A percentile compares a stretch with the other conserved stretches of the same genome.
These are phyloP conservation scores for Dujonia santamariae DNA, from an alignment of 1,139 yeast species.

Conservation along the genomic window DNA sequence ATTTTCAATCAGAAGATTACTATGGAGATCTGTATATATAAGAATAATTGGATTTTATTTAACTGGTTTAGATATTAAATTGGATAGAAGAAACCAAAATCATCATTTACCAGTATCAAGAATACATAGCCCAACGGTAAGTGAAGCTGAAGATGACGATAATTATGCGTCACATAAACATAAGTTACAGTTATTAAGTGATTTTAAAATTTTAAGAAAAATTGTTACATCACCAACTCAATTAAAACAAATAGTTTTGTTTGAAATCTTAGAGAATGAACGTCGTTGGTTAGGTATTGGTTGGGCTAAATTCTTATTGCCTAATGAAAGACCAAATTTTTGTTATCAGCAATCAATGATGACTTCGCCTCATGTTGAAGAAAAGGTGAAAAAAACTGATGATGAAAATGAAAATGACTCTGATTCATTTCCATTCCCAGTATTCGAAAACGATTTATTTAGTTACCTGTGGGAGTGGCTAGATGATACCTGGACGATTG, in stretches of 20 bases:
- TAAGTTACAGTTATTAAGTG: conserved; percentile 24
- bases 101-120: conserved; percentile 18
- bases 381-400: conserved; percentile 3
- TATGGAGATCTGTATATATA: conserved; percentile 54
- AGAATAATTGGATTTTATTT: conserved; percentile 41
- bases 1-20: conserved; percentile 43
- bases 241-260: conserved; percentile 44
- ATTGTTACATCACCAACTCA: conserved; percentile 39
- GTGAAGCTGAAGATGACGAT: conserved; percentile 23
- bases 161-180: conserved; percentile 7
- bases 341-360: conserved; percentile 43
- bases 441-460: conserved; percentile 39
- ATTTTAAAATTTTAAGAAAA: conserved; percentile 41
- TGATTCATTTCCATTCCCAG: conserved; percentile 45
- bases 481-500: conserved; percentile 46
- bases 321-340: conserved; percentile 49
- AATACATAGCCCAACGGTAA: conserved; percentile 22
- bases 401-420: background rate
- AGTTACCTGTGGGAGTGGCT: conserved; percentile 55
- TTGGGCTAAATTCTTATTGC: conserved; percentile 51
- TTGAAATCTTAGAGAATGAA: conserved; percentile 55
- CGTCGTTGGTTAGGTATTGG: conserved; percentile 64
- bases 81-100: conserved; percentile 17
- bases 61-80: conserved; percentile 43
- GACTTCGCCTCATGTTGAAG: conserved; percentile 24